A percentile compares a stretch with the other conserved stretches of the same genome.
Conservation (phyloP, 768 basidiomycete genomes). For the Amanita rimosa region DNA sequence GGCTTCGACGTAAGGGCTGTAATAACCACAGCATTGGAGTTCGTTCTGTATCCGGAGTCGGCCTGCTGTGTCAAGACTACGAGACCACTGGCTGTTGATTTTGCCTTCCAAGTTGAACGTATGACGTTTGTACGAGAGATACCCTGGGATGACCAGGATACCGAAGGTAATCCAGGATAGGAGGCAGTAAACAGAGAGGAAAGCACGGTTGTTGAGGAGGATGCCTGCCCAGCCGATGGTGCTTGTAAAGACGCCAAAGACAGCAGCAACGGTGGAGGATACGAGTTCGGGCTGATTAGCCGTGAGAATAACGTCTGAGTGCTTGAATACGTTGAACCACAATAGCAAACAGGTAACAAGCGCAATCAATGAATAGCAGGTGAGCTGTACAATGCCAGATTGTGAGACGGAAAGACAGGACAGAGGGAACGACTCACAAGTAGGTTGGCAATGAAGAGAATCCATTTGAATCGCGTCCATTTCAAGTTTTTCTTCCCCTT, state of each 20-base stretch:
- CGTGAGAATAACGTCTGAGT: conserved; percentile 58
- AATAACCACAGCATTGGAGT: conserved; percentile 73
- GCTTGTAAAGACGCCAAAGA: conserved; percentile 50
- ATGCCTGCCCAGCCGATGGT: conserved; percentile 75
- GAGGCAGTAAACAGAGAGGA: conserved; percentile 73
- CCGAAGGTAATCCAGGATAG: conserved; percentile 67
- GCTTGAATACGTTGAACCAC: conserved; percentile 67
- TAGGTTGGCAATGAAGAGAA: conserved; percentile 54
- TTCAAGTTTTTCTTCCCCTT: conserved; percentile 24
- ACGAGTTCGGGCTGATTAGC: conserved; percentile 60
- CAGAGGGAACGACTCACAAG: conserved; percentile 20
- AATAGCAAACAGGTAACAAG: conserved; percentile 59
- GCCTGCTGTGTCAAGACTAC: conserved; percentile 41
- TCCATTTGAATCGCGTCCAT: conserved; percentile 86
- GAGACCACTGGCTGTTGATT: conserved; percentile 66
- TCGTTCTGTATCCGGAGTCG: conserved; percentile 62
- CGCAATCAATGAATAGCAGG: conserved; percentile 46
- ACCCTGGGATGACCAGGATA: conserved; percentile 65
- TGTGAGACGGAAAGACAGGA: not conserved
- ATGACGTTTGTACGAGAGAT: conserved; percentile 62
- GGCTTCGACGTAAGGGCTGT: conserved; percentile 70
- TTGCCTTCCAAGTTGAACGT: conserved; percentile 60
- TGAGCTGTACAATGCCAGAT: conserved; percentile 23
- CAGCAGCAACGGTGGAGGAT: conserved; percentile 56
- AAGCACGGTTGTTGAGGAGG: conserved; percentile 75